phyloP scores from a whole-genome alignment of 345 rosid species.

The Acer negundo region DNA sequence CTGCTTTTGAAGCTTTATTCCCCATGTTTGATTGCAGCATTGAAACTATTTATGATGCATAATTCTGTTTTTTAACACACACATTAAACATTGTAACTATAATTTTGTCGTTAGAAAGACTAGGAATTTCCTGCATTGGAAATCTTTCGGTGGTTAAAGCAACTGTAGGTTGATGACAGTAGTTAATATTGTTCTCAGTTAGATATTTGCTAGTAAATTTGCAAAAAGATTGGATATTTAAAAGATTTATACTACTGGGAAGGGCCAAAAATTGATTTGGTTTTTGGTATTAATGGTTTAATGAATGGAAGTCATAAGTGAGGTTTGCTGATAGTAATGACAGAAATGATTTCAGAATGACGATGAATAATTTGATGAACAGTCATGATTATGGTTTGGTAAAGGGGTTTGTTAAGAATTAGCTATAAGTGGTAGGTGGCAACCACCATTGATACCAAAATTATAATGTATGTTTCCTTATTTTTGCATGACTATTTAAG shows the following conservation, averaged over 20 bases:
- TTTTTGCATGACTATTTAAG: background rate
- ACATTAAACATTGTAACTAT: background rate
- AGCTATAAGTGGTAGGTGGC: background rate
- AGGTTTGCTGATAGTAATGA: background rate
- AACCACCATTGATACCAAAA: background rate
- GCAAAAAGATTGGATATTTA: background rate
- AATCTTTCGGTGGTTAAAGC: background rate
- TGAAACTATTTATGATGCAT: background rate
- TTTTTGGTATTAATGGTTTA: background rate
- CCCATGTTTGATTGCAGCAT: background rate
- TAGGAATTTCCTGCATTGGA: background rate
- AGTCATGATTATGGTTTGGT: background rate
- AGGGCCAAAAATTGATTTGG: background rate
- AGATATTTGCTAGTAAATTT: background rate
- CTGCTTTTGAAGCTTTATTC: background rate
- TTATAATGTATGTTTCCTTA: background rate
- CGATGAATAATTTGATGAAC: background rate
- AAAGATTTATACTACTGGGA: background rate
- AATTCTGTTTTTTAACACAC: background rate
- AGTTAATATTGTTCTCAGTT: background rate
- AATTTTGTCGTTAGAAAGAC: no score
- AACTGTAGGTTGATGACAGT: background rate
- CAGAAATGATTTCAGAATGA: background rate
- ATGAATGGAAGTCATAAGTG: background rate
- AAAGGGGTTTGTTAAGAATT: background rate